phyloP scores from a whole-genome alignment of 495 filamentous ascomycete genomes.

The Polyplosphaeria fusca region DNA sequence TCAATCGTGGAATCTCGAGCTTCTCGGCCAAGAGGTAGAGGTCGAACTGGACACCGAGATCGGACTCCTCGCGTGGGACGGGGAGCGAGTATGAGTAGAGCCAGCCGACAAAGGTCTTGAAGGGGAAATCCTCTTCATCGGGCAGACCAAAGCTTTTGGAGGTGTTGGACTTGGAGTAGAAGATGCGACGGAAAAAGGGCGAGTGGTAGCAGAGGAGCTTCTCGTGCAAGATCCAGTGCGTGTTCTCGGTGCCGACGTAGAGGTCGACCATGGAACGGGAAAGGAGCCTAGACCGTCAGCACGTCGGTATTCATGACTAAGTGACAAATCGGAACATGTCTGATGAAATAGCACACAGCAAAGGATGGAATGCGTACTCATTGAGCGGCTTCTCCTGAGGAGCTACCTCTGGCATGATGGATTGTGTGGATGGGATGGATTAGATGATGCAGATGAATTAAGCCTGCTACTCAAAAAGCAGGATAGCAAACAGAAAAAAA shows the following conservation, averaged over 20 bases:
- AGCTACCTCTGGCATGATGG: conserved; percentile 24
- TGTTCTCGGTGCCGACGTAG: conserved; percentile 49
- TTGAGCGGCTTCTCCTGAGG: conserved; percentile 37
- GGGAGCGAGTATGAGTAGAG: conserved; percentile 45
- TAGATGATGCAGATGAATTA: background rate
- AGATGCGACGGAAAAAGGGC: conserved; percentile 48
- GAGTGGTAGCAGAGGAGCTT: conserved; percentile 51
- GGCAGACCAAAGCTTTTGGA: conserved; percentile 46
- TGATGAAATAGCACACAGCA: background rate
- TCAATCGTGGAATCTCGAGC: conserved; percentile 40
- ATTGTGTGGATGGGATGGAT: background rate
- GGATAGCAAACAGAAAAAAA: no score
- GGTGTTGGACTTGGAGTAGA: conserved; percentile 39
- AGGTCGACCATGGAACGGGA: conserved; percentile 49
- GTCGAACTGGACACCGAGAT: conserved; percentile 45
- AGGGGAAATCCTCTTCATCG: conserved; percentile 47
- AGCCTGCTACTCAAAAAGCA: no score
- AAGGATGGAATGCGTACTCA: conserved; percentile 35
- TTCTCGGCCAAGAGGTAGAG: conserved; percentile 50
- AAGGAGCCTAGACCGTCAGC: conserved; percentile 43
- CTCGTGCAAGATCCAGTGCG: conserved; percentile 50
- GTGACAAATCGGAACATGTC: background rate
- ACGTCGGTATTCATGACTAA: background rate
- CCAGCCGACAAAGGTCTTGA: conserved; percentile 50
- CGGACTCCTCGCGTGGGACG: conserved; percentile 43